phyloP scores from a whole-genome alignment of 1,284 basidiomycete species.

The Pseudozyma tsukubaensis region DNA sequence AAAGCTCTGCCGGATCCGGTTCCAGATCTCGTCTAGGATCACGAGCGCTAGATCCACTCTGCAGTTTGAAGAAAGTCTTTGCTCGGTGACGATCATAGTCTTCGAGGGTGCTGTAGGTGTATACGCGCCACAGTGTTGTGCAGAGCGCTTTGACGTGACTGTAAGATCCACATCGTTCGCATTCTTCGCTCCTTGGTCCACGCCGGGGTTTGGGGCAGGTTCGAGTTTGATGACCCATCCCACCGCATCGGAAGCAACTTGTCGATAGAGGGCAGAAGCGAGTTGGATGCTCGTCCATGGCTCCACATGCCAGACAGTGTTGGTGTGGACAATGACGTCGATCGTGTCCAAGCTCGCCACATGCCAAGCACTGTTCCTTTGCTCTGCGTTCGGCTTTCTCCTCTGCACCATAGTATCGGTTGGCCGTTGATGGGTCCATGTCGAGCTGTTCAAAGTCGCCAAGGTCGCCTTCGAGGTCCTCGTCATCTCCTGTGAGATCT shows the following conservation, averaged over 20 bases:
- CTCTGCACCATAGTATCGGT: constrained; percentile 58
- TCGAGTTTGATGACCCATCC: constrained; percentile 83
- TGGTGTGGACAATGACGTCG: constrained; percentile 54
- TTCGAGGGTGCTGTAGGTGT: constrained; percentile 78
- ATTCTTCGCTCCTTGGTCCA: constrained; percentile 70
- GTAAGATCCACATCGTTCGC: constrained; percentile 80
- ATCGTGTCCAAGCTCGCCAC: constrained; percentile 59
- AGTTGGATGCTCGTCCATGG: constrained; percentile 83
- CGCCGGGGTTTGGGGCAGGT: constrained; percentile 73
- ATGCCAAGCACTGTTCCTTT: constrained; percentile 49
- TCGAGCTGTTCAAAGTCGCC: constrained; percentile 58
- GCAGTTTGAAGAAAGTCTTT: constrained; percentile 28
- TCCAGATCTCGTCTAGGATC: constrained; percentile 23
- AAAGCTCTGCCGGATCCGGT: constrained; percentile 30
- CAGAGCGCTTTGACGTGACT: constrained; percentile 82
- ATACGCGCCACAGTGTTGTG: constrained; percentile 86
- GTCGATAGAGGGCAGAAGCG: constrained; percentile 83
- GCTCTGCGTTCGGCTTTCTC: constrained; percentile 48
- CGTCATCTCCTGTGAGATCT: constrained; percentile 3
- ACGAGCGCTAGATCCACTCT: constrained; percentile 6
- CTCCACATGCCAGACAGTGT: constrained; percentile 88
- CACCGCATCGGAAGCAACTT: constrained; percentile 85
- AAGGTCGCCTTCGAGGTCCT: constrained; percentile 36
- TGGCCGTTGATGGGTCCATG: constrained; percentile 38
- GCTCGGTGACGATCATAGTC: constrained; percentile 70